Evolutionary conservation across 2,329 filamentous ascomycete species (phyloP), one percentile per base, ranked within the genome.

Genomic region (Arthrobotrys entomopaga): DNA sequence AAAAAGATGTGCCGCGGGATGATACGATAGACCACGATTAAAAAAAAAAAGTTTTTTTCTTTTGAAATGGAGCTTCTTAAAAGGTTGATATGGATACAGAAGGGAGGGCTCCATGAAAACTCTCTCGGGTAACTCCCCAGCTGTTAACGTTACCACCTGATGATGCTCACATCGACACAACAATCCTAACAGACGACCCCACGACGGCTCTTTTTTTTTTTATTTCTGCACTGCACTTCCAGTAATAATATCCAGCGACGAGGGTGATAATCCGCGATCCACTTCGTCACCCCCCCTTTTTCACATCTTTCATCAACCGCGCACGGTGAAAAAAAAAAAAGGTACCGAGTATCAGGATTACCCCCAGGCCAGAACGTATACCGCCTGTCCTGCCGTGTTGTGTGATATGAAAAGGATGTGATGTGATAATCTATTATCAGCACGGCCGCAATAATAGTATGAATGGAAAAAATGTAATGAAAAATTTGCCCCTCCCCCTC

Each of bases 171-270:
- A 54, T 57, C 57, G 57, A 50, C 58, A 26, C 58, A 70, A 26
- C 58, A 70, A 56, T 54, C 63, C 66, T 73, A 56, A 66, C 49
- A 34, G 43, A 52, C 22, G 42, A 59, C 61, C 61, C 63, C 61
- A 40, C 29, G 57, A 52, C 60, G 67, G 60, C n/a, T 46, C 48
- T 53, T 58, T 60, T 29, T 19, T 53, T 58, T 43, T n/a, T n/a
- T n/a, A n/a, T n/a, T n/a, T n/a, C n/a, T n/a, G n/a, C n/a, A n/a
- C 64, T 40, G n/a, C 13, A 56, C 3, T 48, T 59, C 59, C 34
- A 43, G 54, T 48, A 67, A 59, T 67, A 67, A 59, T 67, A 67
- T 19, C 56, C 65, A 67, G 20, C 67, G 67, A 64, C 59, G 53
- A 64, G 59, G 53, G 65, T 71, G 38, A 42, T 58, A 59, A 53